Percentiles rank a stretch among this genome's conserved stretches.
Evolutionary conservation across 768 basidiomycete species (phyloP).

Genomic region (Lentinula sp.): DNA sequence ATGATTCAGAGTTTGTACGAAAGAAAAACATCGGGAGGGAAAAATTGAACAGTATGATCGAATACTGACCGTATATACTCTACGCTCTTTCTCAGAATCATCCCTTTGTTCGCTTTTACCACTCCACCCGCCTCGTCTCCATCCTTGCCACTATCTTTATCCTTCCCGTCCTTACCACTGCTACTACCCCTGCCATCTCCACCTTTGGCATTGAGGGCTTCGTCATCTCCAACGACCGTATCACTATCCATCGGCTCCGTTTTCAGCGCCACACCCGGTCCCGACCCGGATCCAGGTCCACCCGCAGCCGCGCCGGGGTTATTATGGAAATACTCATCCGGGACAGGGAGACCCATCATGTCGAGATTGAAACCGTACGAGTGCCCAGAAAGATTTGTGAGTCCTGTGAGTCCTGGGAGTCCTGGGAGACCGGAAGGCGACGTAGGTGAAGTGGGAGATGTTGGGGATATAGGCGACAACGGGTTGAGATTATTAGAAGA

Average conservation of each 20-base stretch:
- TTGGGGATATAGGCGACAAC: neutral
- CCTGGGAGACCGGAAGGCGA: neutral
- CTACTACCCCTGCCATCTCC: neutral
- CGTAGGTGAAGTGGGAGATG: neutral
- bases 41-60: neutral
- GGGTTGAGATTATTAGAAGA: neutral
- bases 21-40: neutral
- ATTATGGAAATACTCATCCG: neutral
- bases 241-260: neutral
- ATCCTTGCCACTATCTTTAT: constrained; percentile 12
- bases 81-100: constrained; percentile 83
- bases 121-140: constrained; percentile 21
- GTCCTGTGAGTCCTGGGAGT: neutral
- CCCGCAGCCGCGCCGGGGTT: neutral
- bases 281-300: neutral
- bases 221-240: neutral
- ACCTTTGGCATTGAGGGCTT: neutral
- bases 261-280: neutral
- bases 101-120: constrained; percentile 92
- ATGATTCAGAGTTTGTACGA: neutral
- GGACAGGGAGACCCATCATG: constrained; percentile 1
- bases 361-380: constrained; percentile 2
- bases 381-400: neutral
- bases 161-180: constrained; percentile 7
- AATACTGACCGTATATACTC: constrained; percentile 51